Evolutionary conservation across 805 yeast species (phyloP), one percentile per base, ranked within the genome.

Genomic region (Scheffersomyces lignosus): DNA sequence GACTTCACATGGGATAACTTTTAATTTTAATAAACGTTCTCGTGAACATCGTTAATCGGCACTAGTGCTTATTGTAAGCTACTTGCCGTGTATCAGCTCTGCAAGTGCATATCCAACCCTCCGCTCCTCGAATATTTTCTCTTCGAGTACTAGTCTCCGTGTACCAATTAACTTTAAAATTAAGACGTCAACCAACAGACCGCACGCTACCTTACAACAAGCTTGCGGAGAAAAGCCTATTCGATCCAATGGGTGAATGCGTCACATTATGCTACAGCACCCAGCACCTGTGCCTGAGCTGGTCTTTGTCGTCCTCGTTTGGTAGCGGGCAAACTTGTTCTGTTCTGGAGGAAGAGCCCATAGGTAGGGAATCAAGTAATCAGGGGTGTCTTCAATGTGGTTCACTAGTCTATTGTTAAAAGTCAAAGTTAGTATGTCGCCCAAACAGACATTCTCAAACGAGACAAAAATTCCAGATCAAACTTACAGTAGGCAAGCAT

Each of bases 361-460:
- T 8, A 72, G 35, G 4, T 58, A 49, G 1, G 78, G 73, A n/a
- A 76, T 54, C 29, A 77, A 55, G 30, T 67, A 66, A 51, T 77
- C 81, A 3, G 70, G 67, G 5, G 71, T 69, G 15, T 60, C 65
- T 36, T 70, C 65, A 5, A 70, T 62, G 31, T 61, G 67, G 37
- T 71, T 62, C 10, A 75, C 67, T 15, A 74, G 61, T 43, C 67
- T 62, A 18, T n/a, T n/a, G n/a, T n/a, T 5, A 20, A 27, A 16
- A 12, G 24, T 20, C 10, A 20, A 16, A 10, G 46, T 41, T 37
- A 40, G 37, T n/a, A n/a, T n/a, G n/a, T n/a, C n/a, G n/a, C n/a
- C n/a, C n/a, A n/a, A n/a, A n/a, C n/a, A n/a, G n/a, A n/a, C n/a
- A n/a, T n/a, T n/a, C n/a, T n/a, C n/a, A n/a, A n/a, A n/a, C n/a